phyloP scores from a whole-genome alignment of 768 basidiomycete genomes.

The Glaciozyma antarctica region DNA sequence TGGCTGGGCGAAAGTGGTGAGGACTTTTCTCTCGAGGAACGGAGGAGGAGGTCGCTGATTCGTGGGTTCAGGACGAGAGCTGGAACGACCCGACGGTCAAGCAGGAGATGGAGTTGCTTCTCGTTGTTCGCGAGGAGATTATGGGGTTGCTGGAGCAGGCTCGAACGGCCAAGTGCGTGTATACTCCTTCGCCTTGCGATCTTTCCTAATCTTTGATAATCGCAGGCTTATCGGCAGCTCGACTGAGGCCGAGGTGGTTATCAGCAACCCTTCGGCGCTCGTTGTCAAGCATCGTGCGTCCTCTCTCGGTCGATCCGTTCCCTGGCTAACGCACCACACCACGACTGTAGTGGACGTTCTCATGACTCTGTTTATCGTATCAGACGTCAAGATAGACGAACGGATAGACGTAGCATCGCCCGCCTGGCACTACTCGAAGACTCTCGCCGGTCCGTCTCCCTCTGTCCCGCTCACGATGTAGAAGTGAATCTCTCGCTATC shows the following conservation, averaged over 20 bases:
- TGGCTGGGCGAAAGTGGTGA: constrained; percentile 61
- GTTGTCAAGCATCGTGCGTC: constrained; percentile 40
- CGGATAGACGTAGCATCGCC: neutral
- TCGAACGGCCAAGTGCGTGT: constrained; percentile 56
- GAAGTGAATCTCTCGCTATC: constrained; percentile 2
- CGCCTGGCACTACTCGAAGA: constrained; percentile 2
- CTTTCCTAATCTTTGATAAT: neutral
- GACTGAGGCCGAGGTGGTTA: constrained; percentile 62
- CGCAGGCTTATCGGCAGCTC: constrained; percentile 62
- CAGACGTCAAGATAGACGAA: constrained; percentile 50
- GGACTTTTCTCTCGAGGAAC: constrained; percentile 33
- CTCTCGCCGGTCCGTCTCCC: neutral
- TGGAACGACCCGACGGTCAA: constrained; percentile 58
- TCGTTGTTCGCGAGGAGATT: constrained; percentile 55
- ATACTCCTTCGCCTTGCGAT: neutral
- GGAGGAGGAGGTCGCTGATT: neutral
- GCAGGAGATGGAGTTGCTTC: constrained; percentile 54
- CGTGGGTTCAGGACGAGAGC: constrained; percentile 45
- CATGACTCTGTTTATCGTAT: constrained; percentile 70
- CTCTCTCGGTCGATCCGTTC: neutral
- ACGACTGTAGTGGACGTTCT: constrained; percentile 51
- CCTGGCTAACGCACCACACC: neutral
- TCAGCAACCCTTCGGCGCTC: constrained; percentile 43
- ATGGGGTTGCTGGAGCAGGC: constrained; percentile 66
- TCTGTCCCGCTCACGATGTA: too few relatives aligned